Evolutionary conservation across 768 basidiomycete genomes (phyloP).

Genomic region (Leccinum subtestaceum): DNA sequence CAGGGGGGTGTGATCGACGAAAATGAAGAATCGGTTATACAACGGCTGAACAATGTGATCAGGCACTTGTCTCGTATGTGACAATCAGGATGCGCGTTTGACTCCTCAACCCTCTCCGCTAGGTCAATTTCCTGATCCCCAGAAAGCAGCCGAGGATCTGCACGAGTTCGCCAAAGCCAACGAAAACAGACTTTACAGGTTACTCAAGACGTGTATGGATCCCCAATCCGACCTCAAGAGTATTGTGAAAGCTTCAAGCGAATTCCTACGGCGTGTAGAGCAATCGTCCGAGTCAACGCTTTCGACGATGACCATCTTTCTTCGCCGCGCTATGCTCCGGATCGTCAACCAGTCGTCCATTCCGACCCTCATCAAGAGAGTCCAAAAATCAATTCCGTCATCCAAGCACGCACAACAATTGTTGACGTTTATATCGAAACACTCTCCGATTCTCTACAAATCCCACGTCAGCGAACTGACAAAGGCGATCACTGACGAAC

Average conservation of each 20-base stretch:
- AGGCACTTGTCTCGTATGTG: slow-evolving; percentile 60
- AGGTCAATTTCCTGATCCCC: slow-evolving; percentile 64
- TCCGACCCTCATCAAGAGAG: slow-evolving; percentile 70
- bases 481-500: slow-evolving; percentile 68
- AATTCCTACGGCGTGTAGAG: slow-evolving; percentile 75
- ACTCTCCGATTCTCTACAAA: slow-evolving; percentile 69
- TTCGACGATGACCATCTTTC: slow-evolving; percentile 65
- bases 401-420: slow-evolving; percentile 49
- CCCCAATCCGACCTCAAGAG: slow-evolving; percentile 79
- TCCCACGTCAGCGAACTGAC: slow-evolving; percentile 72
- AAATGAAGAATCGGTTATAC: slow-evolving; percentile 62
- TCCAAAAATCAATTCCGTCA: slow-evolving; percentile 47
- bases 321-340: slow-evolving; percentile 68
- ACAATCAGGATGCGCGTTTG: not conserved
- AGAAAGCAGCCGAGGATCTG: slow-evolving; percentile 77
- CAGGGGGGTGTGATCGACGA: slow-evolving; percentile 91
- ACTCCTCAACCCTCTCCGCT: slow-evolving; percentile 1
- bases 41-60: slow-evolving; percentile 52
- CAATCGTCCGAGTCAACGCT: slow-evolving; percentile 59
- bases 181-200: slow-evolving; percentile 80
- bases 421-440: slow-evolving; percentile 66
- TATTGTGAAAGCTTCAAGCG: slow-evolving; percentile 76
- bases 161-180: slow-evolving; percentile 82
- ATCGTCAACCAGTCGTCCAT: slow-evolving; percentile 85
- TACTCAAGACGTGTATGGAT: slow-evolving; percentile 80